Evolutionary conservation across 768 basidiomycete species (phyloP), one percentile per base, ranked within the genome.

Genomic region (Suillus occidentalis): DNA sequence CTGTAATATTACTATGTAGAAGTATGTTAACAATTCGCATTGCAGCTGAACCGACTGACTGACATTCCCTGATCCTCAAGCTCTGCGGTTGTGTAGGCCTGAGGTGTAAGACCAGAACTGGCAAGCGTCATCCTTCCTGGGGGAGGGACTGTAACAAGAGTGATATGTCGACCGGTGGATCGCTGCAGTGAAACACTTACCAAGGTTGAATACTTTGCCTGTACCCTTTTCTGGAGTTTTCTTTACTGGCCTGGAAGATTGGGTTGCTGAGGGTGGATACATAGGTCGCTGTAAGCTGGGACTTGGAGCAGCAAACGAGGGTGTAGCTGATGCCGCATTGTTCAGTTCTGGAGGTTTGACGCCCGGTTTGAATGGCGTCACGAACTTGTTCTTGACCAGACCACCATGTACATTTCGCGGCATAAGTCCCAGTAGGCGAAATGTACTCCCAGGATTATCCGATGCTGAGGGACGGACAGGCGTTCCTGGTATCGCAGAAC

Each of bases 361-460:
- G 34, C 82, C 84, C 6, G 74, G 61, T 69, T 89, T 90, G 72
- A 90, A 90, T 0, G 88, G 88, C 2, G 88, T 89, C 8, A 82
- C 74, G 65, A 89, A 89, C n/a, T 79, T 79, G 39, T 69, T 66
- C 66, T 65, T 72, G 12, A 79, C 75, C 40, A 80, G 75, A 7
- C 75, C 73, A 37, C 66, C 73, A 59, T 73, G 74, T 31, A 31
- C 20, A 16, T 49, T 68, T 52, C 66, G 65, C 34, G 68, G 70
- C 20, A 70, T 72, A 47, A 75, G 73, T 4, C 73, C 71, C 47
- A 73, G 22, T 9, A 73, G 71, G 25, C 62, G 69, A 34, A 70
- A 72, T 52, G 64, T 63, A 8, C 64, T 50, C 52, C 42, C 40
- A 1, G 63, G 59, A 47, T 70, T 76, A 31, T 40, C 63, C 43